phyloP scores from a whole-genome alignment of 2,329 filamentous ascomycete genomes.

The Ascochyta pisi region DNA sequence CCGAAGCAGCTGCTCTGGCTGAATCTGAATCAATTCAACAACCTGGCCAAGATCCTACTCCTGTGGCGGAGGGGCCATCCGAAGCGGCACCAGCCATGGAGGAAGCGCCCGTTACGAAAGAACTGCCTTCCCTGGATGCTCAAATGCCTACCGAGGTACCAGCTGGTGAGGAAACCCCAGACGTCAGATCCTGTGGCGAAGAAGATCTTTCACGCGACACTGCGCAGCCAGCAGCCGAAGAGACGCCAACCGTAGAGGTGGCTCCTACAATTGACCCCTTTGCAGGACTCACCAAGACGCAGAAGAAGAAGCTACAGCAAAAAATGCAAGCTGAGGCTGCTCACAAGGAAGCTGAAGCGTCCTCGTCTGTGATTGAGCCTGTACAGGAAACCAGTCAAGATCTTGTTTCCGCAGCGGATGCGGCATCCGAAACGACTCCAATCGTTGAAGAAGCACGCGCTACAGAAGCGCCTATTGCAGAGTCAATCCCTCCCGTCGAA shows the following conservation, averaged over 20 bases:
- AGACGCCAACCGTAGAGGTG: not conserved
- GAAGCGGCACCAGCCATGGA: not conserved
- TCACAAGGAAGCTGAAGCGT: constrained; percentile 11
- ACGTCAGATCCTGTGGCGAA: no score
- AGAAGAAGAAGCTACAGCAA: constrained; percentile 35
- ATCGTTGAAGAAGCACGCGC: not conserved
- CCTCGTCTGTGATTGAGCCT: not conserved
- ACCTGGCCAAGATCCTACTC: not conserved
- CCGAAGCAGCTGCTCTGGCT: not conserved
- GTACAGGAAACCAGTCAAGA: not conserved
- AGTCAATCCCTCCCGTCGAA: not conserved
- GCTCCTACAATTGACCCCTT: not conserved
- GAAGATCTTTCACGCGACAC: no score
- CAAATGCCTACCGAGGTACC: no score
- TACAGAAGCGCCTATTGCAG: not conserved
- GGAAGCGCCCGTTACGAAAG: not conserved
- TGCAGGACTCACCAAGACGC: not conserved
- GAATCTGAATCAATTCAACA: not conserved
- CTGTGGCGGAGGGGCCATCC: not conserved
- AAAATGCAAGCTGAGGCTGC: constrained; percentile 11
- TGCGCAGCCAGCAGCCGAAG: not conserved
- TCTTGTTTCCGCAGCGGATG: not conserved
- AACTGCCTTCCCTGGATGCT: no score
- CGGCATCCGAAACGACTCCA: not conserved
- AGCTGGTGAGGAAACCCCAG: no score